phyloP scores from a whole-genome alignment of 805 yeast species.

The Pichia manshurica region DNA sequence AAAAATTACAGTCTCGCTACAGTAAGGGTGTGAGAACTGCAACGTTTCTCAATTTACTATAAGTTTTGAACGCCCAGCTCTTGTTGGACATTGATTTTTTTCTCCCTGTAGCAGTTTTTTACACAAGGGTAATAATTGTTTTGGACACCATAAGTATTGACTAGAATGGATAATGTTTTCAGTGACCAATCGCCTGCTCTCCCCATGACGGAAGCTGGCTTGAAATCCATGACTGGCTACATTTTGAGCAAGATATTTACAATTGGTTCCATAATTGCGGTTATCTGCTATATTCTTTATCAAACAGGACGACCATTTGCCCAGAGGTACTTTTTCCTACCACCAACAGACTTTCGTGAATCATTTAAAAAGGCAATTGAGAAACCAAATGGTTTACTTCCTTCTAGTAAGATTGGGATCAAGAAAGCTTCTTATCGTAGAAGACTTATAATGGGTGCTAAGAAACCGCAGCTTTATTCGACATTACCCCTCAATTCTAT shows the following conservation, averaged over 20 bases:
- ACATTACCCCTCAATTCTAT: slow-evolving; percentile 28
- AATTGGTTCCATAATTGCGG: not conserved
- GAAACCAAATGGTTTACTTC: slow-evolving; percentile 17
- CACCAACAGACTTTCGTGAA: slow-evolving; percentile 27
- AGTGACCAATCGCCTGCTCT: not conserved
- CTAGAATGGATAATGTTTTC: not conserved
- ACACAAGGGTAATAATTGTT: too few relatives aligned
- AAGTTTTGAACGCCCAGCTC: not conserved
- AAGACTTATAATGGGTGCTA: slow-evolving; percentile 28
- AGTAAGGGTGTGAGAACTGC: too few relatives aligned
- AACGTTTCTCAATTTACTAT: not conserved
- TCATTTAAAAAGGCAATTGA: slow-evolving; percentile 20
- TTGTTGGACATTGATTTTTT: too few relatives aligned
- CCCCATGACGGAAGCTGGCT: not conserved
- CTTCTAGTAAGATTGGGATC: slow-evolving; percentile 22
- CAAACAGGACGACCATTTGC: slow-evolving; percentile 18
- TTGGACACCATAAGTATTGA: too few relatives aligned
- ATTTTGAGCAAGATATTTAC: not conserved
- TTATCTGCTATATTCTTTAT: slow-evolving; percentile 11
- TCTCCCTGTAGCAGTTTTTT: too few relatives aligned
- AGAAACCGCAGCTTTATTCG: slow-evolving; percentile 30
- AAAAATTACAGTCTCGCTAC: not conserved
- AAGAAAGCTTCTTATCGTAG: slow-evolving; percentile 26
- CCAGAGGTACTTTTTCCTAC: slow-evolving; percentile 23
- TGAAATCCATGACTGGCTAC: not conserved